Conservation (phyloP, 495 filamentous ascomycete species). For the Penicillium tannophilum region DNA sequence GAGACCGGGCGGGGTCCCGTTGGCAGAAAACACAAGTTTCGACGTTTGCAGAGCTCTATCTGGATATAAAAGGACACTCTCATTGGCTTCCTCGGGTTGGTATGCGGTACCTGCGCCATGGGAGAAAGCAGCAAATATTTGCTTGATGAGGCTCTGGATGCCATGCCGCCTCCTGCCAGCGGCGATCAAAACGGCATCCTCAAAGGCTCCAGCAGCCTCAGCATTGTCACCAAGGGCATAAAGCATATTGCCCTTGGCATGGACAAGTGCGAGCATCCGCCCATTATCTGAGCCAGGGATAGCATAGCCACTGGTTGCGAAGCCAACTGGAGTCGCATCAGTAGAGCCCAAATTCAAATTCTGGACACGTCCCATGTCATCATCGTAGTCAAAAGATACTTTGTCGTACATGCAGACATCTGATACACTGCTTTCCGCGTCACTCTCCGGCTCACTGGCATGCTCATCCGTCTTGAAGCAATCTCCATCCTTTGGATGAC, state of each 20-base stretch:
- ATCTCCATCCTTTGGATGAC: slow-evolving; percentile 51
- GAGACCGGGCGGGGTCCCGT: slow-evolving; percentile 83
- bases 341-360: slow-evolving; percentile 29
- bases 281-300: slow-evolving; percentile 91
- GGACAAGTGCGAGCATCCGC: slow-evolving; percentile 85
- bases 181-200: slow-evolving; percentile 90
- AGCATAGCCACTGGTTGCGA: slow-evolving; percentile 81
- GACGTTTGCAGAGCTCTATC: slow-evolving; percentile 84
- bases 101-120: slow-evolving; percentile 34
- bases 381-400: slow-evolving; percentile 59
- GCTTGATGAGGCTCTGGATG: slow-evolving; percentile 78
- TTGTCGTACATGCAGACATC: slow-evolving; percentile 56
- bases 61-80: slow-evolving; percentile 79
- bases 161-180: slow-evolving; percentile 71
- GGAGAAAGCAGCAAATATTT: slow-evolving; percentile 73
- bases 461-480: slow-evolving; percentile 54
- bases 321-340: slow-evolving; percentile 53
- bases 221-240: slow-evolving; percentile 87
- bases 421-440: slow-evolving; percentile 53
- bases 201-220: slow-evolving; percentile 86
- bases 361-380: slow-evolving; percentile 41
- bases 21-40: slow-evolving; percentile 75
- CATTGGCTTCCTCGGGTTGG: slow-evolving; percentile 36
- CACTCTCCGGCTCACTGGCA: slow-evolving; percentile 58
- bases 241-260: slow-evolving; percentile 98